A percentile compares a stretch with the other conserved stretches of the same genome.
phyloP scores from a whole-genome alignment of 2,329 filamentous ascomycete species.

The Monosporascus sp. region DNA sequence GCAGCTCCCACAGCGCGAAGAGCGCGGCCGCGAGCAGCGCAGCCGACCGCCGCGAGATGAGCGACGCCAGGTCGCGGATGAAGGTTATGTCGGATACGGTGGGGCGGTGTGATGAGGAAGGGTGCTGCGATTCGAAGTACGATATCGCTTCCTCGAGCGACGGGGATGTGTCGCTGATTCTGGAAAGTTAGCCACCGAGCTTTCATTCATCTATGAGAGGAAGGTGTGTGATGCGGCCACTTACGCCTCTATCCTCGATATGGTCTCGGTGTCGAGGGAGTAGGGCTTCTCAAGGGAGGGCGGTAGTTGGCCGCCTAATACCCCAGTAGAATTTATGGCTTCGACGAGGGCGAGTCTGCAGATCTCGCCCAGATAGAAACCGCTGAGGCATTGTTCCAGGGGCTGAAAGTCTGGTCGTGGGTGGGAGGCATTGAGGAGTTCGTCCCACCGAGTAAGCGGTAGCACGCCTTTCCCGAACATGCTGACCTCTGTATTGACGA shows the following conservation, averaged over 20 bases:
- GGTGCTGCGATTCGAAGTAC: conserved; percentile 46
- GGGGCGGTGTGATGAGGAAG: conserved; percentile 27
- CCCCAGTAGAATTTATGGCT: conserved; percentile 47
- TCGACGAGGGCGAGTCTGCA: conserved; percentile 54
- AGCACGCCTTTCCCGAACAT: conserved; percentile 60
- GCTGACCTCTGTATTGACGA: conserved; percentile 62
- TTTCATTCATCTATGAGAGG: background rate
- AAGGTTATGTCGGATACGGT: conserved; percentile 43
- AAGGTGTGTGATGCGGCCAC: conserved; percentile 16
- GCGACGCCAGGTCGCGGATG: conserved; percentile 47
- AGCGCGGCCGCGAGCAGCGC: conserved; percentile 55
- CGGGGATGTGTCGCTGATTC: conserved; percentile 39
- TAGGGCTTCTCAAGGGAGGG: conserved; percentile 47
- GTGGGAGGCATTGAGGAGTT: conserved; percentile 42
- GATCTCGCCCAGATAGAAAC: conserved; percentile 63
- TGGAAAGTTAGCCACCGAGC: background rate
- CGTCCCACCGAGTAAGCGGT: conserved; percentile 58
- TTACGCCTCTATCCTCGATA: conserved; percentile 54
- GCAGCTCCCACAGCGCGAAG: conserved; percentile 54
- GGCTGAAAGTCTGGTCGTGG: conserved; percentile 40
- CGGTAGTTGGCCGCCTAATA: conserved; percentile 54
- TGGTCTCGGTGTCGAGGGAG: conserved; percentile 54
- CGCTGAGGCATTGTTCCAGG: conserved; percentile 48
- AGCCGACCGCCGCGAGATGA: conserved; percentile 53
- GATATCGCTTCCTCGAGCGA: conserved; percentile 39